Percentiles rank a stretch among this genome's conserved stretches.
Evolutionary conservation across 139 green algal species (phyloP).

Genomic region (Nannochloris sp.): DNA sequence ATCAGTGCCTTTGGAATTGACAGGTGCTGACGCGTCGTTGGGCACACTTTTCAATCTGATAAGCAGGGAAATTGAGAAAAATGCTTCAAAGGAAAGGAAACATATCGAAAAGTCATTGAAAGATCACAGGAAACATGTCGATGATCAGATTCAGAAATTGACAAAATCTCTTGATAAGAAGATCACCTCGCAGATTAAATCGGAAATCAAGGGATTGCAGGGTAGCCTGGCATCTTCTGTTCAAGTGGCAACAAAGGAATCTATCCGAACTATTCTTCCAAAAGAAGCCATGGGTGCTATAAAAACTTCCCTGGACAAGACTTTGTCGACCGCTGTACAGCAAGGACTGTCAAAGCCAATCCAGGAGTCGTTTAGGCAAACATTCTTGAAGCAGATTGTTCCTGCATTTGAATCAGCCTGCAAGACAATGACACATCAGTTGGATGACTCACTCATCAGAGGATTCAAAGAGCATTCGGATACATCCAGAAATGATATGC

Average conservation of each 20-base stretch:
- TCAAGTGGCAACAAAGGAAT: constrained; percentile 11
- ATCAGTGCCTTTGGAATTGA: not conserved
- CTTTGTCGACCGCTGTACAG: constrained; percentile 31
- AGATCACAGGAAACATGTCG: constrained; percentile 9
- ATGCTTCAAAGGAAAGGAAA: not conserved
- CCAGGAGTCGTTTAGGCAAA: constrained; percentile 38
- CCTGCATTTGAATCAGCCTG: constrained; percentile 63
- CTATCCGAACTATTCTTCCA: constrained; percentile 13
- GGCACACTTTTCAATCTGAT: not conserved
- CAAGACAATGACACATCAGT: constrained; percentile 50
- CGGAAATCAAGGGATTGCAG: constrained; percentile 12
- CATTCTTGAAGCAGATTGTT: constrained; percentile 48
- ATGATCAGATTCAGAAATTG: constrained; percentile 8
- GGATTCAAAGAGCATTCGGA: constrained; percentile 56
- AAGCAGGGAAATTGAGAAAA: constrained; percentile 1
- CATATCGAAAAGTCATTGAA: not conserved
- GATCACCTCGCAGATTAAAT: not conserved
- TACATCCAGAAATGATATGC: constrained; percentile 9
- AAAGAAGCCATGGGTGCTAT: constrained; percentile 20
- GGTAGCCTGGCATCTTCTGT: constrained; percentile 9
- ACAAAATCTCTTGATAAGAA: not conserved
- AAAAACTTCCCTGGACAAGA: constrained; percentile 20
- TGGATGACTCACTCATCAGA: constrained; percentile 49
- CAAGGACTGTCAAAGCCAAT: constrained; percentile 34
- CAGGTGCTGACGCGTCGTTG: not conserved